These are phyloP conservation scores for Tephrocybe sp. DNA, from an alignment of 768 basidiomycete species.

Conservation along the genomic window DNA sequence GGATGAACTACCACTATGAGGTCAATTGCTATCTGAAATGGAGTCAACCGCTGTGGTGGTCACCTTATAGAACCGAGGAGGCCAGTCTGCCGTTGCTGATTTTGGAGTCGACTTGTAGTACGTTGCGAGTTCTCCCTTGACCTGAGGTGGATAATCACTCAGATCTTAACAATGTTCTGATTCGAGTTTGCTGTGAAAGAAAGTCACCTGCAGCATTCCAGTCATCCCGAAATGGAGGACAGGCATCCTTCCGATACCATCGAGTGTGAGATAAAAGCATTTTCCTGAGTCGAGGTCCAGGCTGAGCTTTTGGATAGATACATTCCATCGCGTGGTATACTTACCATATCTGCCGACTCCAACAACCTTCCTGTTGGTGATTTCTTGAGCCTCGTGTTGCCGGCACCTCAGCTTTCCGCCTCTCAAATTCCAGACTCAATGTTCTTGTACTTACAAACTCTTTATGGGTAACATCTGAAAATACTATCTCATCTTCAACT, in stretches of 20 bases:
- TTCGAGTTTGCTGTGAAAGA: too few species aligned
- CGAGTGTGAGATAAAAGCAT: slow-evolving; percentile 65
- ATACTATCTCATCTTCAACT: slow-evolving; percentile 62
- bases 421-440: too few species aligned
- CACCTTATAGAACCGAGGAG: slow-evolving; percentile 68
- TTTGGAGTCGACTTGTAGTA: slow-evolving; percentile 50
- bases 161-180: too few species aligned
- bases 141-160: too few species aligned
- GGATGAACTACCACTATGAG: slow-evolving; percentile 49
- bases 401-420: not conserved
- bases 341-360: slow-evolving; percentile 56
- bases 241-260: slow-evolving; percentile 60
- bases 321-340: not conserved
- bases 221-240: slow-evolving; percentile 87
- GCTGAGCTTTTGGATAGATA: not conserved
- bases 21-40: not conserved
- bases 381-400: slow-evolving; percentile 47
- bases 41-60: not conserved
- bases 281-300: slow-evolving; percentile 33
- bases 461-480: slow-evolving; percentile 49
- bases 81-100: slow-evolving; percentile 50
- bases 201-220: slow-evolving; percentile 67
- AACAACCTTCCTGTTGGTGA: slow-evolving; percentile 47
- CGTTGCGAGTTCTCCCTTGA: slow-evolving; percentile 45
- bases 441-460: slow-evolving; percentile 62